These are phyloP conservation scores for Leccinum broughii DNA, from an alignment of 768 basidiomycete genomes.

Conservation along the genomic window DNA sequence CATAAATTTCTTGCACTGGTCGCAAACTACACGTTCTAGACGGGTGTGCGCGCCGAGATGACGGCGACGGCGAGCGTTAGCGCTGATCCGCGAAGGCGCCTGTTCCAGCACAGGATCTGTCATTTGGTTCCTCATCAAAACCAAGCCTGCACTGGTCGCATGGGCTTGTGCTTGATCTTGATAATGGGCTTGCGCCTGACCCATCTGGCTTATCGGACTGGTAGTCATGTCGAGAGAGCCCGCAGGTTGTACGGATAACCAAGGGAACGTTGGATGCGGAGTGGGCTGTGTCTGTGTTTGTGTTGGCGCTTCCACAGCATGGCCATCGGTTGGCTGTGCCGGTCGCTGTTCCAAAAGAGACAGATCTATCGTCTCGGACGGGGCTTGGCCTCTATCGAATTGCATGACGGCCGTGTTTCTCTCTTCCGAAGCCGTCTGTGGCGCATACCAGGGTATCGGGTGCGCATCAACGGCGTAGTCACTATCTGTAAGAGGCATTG, in stretches of 20 bases:
- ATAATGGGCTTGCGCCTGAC: background rate
- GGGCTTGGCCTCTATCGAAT: slow-evolving; percentile 7
- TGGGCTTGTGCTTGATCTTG: background rate
- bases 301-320: slow-evolving; percentile 21
- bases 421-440: slow-evolving; percentile 2
- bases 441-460: background rate
- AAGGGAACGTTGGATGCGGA: background rate
- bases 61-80: slow-evolving; percentile 1
- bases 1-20: slow-evolving; percentile 17
- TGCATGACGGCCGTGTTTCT: background rate
- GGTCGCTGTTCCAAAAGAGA: background rate
- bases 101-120: slow-evolving; percentile 8
- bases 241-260: background rate
- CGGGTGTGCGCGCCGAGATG: background rate
- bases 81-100: slow-evolving; percentile 1
- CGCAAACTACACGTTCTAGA: slow-evolving; percentile 1
- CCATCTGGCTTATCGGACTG: background rate
- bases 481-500: background rate
- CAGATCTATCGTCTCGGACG: slow-evolving; percentile 7
- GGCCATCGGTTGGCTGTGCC: slow-evolving; percentile 8
- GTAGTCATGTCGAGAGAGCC: background rate
- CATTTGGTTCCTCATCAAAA: background rate
- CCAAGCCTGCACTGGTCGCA: background rate
- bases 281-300: slow-evolving; percentile 7
- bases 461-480: background rate